These are phyloP conservation scores for Trichoderma asperelloides DNA, from an alignment of 495 filamentous ascomycete species.

Conservation along the genomic window DNA sequence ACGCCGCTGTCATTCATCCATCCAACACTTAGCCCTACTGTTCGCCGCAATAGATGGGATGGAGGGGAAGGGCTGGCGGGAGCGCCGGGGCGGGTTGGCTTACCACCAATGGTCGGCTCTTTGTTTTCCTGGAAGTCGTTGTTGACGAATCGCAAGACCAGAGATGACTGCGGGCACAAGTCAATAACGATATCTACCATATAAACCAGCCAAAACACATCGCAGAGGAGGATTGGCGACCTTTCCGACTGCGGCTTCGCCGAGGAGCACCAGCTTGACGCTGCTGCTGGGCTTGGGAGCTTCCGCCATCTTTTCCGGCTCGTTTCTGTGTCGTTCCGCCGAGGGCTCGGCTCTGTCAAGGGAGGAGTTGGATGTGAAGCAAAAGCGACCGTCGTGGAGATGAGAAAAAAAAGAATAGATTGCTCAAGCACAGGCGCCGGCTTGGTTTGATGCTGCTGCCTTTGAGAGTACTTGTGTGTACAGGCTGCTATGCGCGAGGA, in stretches of 20 bases:
- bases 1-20: conserved; percentile 58
- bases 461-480: background rate
- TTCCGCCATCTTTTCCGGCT: conserved; percentile 23
- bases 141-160: conserved; percentile 97
- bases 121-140: conserved; percentile 99
- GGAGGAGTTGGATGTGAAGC: background rate
- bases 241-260: conserved; percentile 97
- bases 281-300: conserved; percentile 94
- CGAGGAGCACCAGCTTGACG: conserved; percentile 95
- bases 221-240: conserved; percentile 37
- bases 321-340: background rate
- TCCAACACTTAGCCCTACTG: background rate
- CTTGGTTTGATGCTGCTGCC: background rate
- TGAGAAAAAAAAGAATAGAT: background rate
- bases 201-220: background rate
- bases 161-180: conserved; percentile 61
- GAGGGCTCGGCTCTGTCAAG: too few species aligned
- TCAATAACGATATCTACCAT: conserved; percentile 16
- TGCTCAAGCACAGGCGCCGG: background rate
- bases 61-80: background rate
- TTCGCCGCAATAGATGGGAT: background rate
- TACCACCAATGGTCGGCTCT: conserved; percentile 98
- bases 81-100: conserved; percentile 18
- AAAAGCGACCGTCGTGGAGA: background rate
- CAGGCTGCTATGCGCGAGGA: background rate